Base-by-base conservation (phyloP, 129 eudicot genomes). In the Mikania micrantha region DNA sequence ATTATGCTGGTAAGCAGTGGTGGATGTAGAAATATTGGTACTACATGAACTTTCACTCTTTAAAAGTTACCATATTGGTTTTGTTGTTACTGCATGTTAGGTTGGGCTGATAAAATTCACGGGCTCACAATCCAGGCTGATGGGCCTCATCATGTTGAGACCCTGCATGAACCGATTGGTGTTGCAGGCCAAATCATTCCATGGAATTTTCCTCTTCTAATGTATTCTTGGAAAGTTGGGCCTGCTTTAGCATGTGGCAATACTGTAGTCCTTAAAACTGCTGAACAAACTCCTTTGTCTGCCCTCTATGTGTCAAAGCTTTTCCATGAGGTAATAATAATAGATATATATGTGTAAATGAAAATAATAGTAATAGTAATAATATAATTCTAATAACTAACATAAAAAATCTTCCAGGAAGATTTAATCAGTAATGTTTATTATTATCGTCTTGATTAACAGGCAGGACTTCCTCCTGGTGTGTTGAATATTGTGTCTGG, bases 381-480 rank as follows among this genome's bases (percentile, higher is more conserved):
- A 17, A 56, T 56, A 39, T 9, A 3, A 68, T 39, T 68, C 25
- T 31, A 60, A 28, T 9, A 6, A 27, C 60, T 13, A 21, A 11
- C 39, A 17, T 63, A 20, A 38, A 66, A 13, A 29, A 44, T 19
- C 28, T 21, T 56, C 28, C 19, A 35, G 17, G 34, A 38, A 47
- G 29, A 16, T 20, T 19, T 10, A 29, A 25, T 40, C 27, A 20
- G 9, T 11, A 17, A 29, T 57, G 31, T 47, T 40, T 70, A 35
- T 53, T 70, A 35, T 53, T 22, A 22, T 53, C 16, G 11, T 39
- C 21, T 39, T 41, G 44, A 42, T 61, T 70, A 20, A 70, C 79
- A 88, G 95, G 96, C 93, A 17, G 96, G 96, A 36, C 93, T 85
- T 78, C 96, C 96, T 42, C 85, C 86, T 17, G 93, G 96, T 54